A percentile compares a stretch with the other conserved stretches of the same genome.
Conservation (phyloP, 2,329 filamentous ascomycete species). For the Pseudonectria buxi region DNA sequence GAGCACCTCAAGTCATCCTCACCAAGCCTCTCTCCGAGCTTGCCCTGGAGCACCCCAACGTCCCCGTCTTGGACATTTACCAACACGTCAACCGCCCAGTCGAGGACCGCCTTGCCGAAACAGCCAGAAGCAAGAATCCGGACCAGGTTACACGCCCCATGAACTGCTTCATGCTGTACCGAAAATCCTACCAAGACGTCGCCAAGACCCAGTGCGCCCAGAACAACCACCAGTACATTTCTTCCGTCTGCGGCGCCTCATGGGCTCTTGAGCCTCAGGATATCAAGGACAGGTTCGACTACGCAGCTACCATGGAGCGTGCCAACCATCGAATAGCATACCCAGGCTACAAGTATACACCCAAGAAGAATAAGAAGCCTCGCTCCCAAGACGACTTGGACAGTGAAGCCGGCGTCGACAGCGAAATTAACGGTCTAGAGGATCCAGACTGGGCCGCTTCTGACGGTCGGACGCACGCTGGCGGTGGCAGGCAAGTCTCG, state of each 20-base stretch:
- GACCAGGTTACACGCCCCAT: conserved; percentile 86
- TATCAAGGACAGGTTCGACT: conserved; percentile 68
- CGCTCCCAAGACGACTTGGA: conserved; percentile 25
- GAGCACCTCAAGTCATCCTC: conserved; percentile 41
- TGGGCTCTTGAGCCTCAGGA: conserved; percentile 77
- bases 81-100: conserved; percentile 67
- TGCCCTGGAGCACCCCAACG: conserved; percentile 53
- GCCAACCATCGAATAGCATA: conserved; percentile 79
- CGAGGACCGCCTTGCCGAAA: conserved; percentile 61
- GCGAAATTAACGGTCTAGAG: conserved; percentile 10
- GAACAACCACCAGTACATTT: conserved; percentile 92
- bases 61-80: conserved; percentile 71
- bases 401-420: conserved; percentile 7
- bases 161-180: conserved; percentile 98
- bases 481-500: conserved; percentile 9
- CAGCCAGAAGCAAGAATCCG: conserved; percentile 55
- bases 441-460: conserved; percentile 17
- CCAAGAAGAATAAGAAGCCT: conserved; percentile 55
- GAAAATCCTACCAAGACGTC: conserved; percentile 82
- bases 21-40: conserved; percentile 64
- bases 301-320: conserved; percentile 72
- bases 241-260: conserved; percentile 75
- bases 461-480: conserved; percentile 2
- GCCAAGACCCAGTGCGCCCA: conserved; percentile 75
- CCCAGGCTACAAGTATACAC: conserved; percentile 90